Evolutionary conservation across 345 rosid species (phyloP), one percentile per base, ranked within the genome.

Genomic region (Melastoma malabathricum): DNA sequence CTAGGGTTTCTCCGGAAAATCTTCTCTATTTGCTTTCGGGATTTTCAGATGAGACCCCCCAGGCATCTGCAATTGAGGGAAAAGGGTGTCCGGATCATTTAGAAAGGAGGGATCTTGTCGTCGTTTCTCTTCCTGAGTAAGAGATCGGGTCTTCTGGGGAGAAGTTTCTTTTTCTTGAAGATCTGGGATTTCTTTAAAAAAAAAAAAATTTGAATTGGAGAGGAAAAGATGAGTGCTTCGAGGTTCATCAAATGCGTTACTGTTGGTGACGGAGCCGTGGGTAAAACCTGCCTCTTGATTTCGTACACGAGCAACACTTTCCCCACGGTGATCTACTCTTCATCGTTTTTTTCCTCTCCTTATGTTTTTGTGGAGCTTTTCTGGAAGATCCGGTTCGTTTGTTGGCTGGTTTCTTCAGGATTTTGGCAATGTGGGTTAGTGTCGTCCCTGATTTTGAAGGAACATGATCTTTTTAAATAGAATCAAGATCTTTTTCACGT

Each of bases 281-380:
- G 95, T 16, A 89, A 89, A 62, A 89, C 97, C 14, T 85, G 97
- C 80, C 54, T 89, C 83, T 80, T 89, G 47, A 83, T 85, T 66
- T 89, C 97, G 55, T 88, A 88, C 69, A 84, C 95, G 50, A 89
- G 97, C 83, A 89, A 89, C 76, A 82, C 95, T 59, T 89, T 82
- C 71, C 95, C 97, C 23, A 89, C 86, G 80, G 97, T 89, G 45
- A 18, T 51, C 15, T 25, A 23, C n/a, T 20, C 34, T 3, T 3
- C n/a, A 17, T 14, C 41, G 1, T 13, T 10, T 38, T 15, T 27
- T 45, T 46, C 12, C 16, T 15, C 34, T 18, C 2, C 27, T 46
- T 3, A n/a, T 25, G 19, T 6, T 29, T 13, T n/a, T 17, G 6
- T 34, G 27, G 56, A 15, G 56, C 27, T 38, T 43, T 10, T 18